Evolutionary conservation across 2,329 filamentous ascomycete species (phyloP).

Genomic region (Sarocladium brachiariae): DNA sequence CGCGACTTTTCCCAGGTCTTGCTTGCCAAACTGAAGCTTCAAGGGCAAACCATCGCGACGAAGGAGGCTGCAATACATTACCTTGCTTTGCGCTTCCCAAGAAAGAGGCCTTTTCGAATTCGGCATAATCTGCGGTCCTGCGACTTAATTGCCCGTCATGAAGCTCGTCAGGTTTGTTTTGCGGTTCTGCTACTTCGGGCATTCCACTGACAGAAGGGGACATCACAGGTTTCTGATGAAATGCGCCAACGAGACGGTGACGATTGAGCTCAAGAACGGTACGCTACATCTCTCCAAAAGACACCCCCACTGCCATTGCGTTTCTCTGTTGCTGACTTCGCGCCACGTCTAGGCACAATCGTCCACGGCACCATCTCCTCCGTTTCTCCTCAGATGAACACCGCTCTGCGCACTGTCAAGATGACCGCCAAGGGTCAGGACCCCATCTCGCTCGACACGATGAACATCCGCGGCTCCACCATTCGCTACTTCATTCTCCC

Average conservation of each 20-base stretch:
- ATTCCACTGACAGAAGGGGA: neutral
- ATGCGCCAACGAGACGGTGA: slow-evolving; percentile 97
- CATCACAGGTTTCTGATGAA: slow-evolving; percentile 89
- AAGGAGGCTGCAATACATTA: too few relatives aligned
- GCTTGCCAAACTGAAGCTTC: slow-evolving; percentile 3
- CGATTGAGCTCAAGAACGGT: slow-evolving; percentile 98
- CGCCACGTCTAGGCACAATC: slow-evolving; percentile 68
- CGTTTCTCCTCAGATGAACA: slow-evolving; percentile 98
- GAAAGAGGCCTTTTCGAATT: too few relatives aligned
- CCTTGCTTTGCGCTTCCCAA: too few relatives aligned
- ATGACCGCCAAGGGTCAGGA: slow-evolving; percentile 90
- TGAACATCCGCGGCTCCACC: slow-evolving; percentile 93
- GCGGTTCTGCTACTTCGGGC: neutral
- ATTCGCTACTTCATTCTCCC: slow-evolving; percentile 96
- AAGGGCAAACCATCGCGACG: neutral
- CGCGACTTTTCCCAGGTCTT: slow-evolving; percentile 3
- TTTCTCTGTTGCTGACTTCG: too few relatives aligned
- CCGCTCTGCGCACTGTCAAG: slow-evolving; percentile 88
- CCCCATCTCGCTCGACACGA: slow-evolving; percentile 81
- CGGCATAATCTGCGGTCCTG: too few relatives aligned
- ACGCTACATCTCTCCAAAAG: slow-evolving; percentile 19
- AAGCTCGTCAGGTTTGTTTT: slow-evolving; percentile 86
- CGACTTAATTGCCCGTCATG: slow-evolving; percentile 56
- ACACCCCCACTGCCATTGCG: too few relatives aligned
- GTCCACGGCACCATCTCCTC: slow-evolving; percentile 95